A percentile compares a stretch with the other conserved stretches of the same genome.
These are phyloP conservation scores for Bathelium albidoporum DNA, from an alignment of 495 filamentous ascomycete genomes.

Conservation along the genomic window DNA sequence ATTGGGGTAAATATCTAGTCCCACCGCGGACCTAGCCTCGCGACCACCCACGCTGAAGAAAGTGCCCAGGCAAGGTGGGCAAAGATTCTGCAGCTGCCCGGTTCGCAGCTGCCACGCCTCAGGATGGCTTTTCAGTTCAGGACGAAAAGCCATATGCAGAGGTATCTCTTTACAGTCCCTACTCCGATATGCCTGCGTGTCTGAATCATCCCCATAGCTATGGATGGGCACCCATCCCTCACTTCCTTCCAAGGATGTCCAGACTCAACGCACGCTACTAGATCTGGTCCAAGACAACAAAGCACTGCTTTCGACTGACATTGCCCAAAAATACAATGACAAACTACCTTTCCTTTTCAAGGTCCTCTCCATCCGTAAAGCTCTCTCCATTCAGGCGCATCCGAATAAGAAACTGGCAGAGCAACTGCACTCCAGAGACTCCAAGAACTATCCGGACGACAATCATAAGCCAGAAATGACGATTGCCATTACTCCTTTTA, in stretches of 20 bases:
- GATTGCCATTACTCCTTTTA: constrained; percentile 91
- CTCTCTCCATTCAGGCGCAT: constrained; percentile 92
- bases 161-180: constrained; percentile 13
- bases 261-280: constrained; percentile 75
- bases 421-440: constrained; percentile 70
- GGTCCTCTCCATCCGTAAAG: constrained; percentile 86
- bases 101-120: constrained; percentile 23
- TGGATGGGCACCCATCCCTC: constrained; percentile 99
- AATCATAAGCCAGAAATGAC: constrained; percentile 99
- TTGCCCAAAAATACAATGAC: constrained; percentile 59
- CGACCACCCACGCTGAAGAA: constrained; percentile 5
- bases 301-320: constrained; percentile 59
- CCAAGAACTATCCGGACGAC: constrained; percentile 97
- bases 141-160: constrained; percentile 36
- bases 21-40: constrained; percentile 1
- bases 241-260: constrained; percentile 80
- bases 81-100: constrained; percentile 62
- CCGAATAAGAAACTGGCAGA: constrained; percentile 97
- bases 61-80: constrained; percentile 30
- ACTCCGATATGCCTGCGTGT: no score
- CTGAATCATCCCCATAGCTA: constrained; percentile 43
- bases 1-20: constrained; percentile 74
- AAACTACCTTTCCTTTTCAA: constrained; percentile 97
- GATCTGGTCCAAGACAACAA: constrained; percentile 85
- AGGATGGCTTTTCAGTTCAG: constrained; percentile 27